Evolutionary conservation across 352 stramenopile genomes (phyloP), one percentile per base, ranked within the genome.

Genomic region (Globisporangium sylvaticum): DNA sequence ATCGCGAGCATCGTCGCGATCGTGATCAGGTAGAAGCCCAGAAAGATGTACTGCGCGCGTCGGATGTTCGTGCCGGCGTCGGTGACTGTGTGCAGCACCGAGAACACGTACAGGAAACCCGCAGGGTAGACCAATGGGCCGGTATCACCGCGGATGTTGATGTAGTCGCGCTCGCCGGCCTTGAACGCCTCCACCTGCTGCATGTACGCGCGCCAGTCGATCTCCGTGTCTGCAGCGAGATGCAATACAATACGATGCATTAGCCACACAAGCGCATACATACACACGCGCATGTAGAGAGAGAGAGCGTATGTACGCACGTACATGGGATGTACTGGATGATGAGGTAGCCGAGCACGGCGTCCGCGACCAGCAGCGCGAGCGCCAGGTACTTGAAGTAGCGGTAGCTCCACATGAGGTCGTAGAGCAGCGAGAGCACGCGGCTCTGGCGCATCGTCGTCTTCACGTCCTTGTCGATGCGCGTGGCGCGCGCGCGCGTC

Each of bases 171-270:
- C 74, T 99, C 95, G 65, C 97, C 97, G 50, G 84, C 78, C 48
- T 98, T 85, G 72, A 98, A 97, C 32, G 85, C 72, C 65, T 90
- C 83, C 29, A 99, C 97, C 78, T 99, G 94, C 84, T 99, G 83
- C 97, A 99, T 99, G 83, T 99, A 99, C 18, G 98, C 97, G 68
- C 92, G 86, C 96, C 97, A 99, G 79, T 99, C 98, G 71, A 99
- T 99, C 82, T 99, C 97, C 46, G 98, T 99, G 81, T 99, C 84
- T 92, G 44, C 22, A 55, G 18, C 6, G 12, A 46, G 31, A 34
- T 10, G 9, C 12, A n/a, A 2, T 5, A 9, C 31, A 54, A 67
- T 22, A 6, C 22, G 8, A 9, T 6, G 5, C 6, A 22, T 59
- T 27, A 59, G 8, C 4, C 55, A 67, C 22, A 58, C 39, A 67